phyloP scores from a whole-genome alignment of 768 basidiomycete genomes.

The Vishniacozyma victoriae region DNA sequence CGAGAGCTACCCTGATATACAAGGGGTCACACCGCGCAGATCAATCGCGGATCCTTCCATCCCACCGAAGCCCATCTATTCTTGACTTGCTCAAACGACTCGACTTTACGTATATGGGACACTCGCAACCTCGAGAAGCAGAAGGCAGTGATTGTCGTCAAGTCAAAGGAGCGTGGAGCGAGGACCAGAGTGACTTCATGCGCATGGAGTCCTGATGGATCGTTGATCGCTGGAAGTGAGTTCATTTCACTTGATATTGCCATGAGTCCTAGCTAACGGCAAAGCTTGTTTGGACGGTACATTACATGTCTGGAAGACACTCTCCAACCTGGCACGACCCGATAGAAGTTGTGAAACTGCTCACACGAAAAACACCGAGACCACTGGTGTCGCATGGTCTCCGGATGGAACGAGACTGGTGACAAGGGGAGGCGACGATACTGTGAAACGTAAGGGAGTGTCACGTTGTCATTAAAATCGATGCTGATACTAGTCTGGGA shows the following conservation, averaged over 20 bases:
- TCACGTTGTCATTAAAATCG: slow-evolving; percentile 31
- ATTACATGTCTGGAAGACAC: slow-evolving; percentile 86
- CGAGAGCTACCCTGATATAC: neutral
- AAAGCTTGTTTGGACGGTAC: slow-evolving; percentile 86
- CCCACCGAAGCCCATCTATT: slow-evolving; percentile 77
- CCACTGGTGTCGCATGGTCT: slow-evolving; percentile 79
- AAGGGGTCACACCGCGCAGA: slow-evolving; percentile 90
- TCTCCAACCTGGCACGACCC: slow-evolving; percentile 87
- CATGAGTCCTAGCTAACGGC: neutral
- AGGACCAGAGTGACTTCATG: slow-evolving; percentile 85
- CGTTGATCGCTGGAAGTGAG: slow-evolving; percentile 78
- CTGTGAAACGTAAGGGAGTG: slow-evolving; percentile 89
- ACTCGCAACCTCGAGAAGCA: slow-evolving; percentile 86
- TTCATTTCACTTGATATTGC: neutral
- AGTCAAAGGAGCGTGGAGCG: slow-evolving; percentile 89
- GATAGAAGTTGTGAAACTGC: slow-evolving; percentile 79
- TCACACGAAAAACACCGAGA: slow-evolving; percentile 77
- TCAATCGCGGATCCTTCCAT: slow-evolving; percentile 88
- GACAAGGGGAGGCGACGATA: slow-evolving; percentile 89
- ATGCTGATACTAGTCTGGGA: slow-evolving; percentile 77
- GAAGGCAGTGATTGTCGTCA: slow-evolving; percentile 91
- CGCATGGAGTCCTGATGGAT: slow-evolving; percentile 84
- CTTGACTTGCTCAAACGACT: slow-evolving; percentile 91
- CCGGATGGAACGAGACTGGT: slow-evolving; percentile 78
- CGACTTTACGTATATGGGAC: slow-evolving; percentile 95